Evolutionary conservation across 2,329 filamentous ascomycete species (phyloP), one percentile per base, ranked within the genome.

Genomic region (Nigrograna mackinnonii): DNA sequence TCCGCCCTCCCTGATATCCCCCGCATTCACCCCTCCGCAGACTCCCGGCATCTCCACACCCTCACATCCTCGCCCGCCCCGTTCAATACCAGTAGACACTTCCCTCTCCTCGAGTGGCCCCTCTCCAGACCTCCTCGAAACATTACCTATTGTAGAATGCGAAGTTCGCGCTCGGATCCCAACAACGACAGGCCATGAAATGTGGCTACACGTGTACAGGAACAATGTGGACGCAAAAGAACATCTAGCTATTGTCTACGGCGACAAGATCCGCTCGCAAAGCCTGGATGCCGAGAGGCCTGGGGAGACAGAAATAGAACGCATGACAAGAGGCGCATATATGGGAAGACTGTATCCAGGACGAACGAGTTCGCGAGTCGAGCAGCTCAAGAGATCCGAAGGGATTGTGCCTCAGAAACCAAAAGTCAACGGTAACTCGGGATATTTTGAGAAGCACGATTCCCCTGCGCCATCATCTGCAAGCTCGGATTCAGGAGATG

Each of bases 231-330:
- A 99, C 68, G 89, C 86, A 52, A 99, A 99, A 70, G 94, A 99
- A 64, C 94, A 99, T 66, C 74, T 99, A 38, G 94, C 94, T 14
- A 97, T 99, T 62, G 94, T 99, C 0, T 99, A 99, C 68, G 94
- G 94, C 2, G 85, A 86, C 45, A 78, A 85, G 35, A 96, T 97
- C 54, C 81, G 94, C 35, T 82, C 66, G 83, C 84, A 74, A 60
- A 82, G 70, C 39, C 75, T 95, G 6, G 87, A 94, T 65, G 83
- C 83, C 12, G 79, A 81, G 32, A 74, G 86, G 19, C 81, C 85
- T 14, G 88, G 87, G 6, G 89, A 95, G 73, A 91, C 88, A 1
- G 89, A 95, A 68, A 82, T 89, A 75, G 89, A 94, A 64, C 84
- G 94, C 50, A 95, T 99, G 86, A 92, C 96, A 39, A 77, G 94